phyloP scores from a whole-genome alignment of 371 early-diverging fungal species.

The Capillidium heterosporum region DNA sequence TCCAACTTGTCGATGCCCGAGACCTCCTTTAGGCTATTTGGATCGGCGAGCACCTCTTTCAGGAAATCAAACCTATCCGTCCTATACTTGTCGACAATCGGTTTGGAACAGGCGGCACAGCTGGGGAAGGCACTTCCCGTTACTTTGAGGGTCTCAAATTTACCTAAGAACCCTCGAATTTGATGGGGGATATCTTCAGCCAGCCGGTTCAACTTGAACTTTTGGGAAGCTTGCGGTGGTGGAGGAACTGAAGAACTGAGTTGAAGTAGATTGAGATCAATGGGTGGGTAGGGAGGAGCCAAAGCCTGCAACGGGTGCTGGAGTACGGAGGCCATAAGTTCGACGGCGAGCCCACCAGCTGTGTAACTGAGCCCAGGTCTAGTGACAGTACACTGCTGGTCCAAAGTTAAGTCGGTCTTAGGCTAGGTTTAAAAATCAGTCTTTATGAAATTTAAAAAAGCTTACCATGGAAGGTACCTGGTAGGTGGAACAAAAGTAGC shows the following conservation, averaged over 20 bases:
- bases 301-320: conserved; percentile 57
- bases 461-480: conserved; percentile 81
- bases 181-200: conserved; percentile 58
- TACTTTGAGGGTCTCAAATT: conserved; percentile 66
- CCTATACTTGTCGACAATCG: conserved; percentile 41
- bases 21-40: conserved; percentile 57
- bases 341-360: conserved; percentile 71
- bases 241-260: background rate
- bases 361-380: conserved; percentile 83
- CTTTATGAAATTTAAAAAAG: conserved; percentile 2
- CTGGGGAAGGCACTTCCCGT: conserved; percentile 68
- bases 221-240: conserved; percentile 13
- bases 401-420: conserved; percentile 78
- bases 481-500: conserved; percentile 93
- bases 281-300: conserved; percentile 11
- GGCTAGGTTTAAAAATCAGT: conserved; percentile 28
- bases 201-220: conserved; percentile 13
- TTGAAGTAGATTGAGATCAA: background rate
- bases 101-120: conserved; percentile 81
- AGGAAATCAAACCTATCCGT: conserved; percentile 48
- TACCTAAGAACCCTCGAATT: conserved; percentile 74
- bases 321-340: conserved; percentile 68
- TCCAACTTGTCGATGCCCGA: conserved; percentile 8
- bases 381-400: conserved; percentile 95
- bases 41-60: conserved; percentile 42